These are phyloP conservation scores for Hypoxylon sp. DNA, from an alignment of 2,329 filamentous ascomycete species.

Conservation along the genomic window DNA sequence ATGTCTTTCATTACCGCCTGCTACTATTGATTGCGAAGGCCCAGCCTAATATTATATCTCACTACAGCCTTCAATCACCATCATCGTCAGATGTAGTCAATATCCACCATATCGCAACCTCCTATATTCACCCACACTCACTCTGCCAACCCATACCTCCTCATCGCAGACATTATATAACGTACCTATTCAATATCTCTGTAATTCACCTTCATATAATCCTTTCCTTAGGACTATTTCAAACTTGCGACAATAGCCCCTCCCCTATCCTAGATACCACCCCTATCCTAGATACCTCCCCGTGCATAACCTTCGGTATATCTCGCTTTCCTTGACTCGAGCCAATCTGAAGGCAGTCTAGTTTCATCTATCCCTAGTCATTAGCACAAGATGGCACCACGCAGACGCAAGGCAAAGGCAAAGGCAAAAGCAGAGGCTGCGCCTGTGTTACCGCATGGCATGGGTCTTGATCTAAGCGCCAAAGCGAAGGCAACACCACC, in stretches of 20 bases:
- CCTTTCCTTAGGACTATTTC: not conserved
- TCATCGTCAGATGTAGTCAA: not conserved
- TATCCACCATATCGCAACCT: not conserved
- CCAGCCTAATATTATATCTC: not conserved
- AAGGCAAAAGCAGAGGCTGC: slow-evolving; percentile 40
- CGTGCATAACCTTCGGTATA: not conserved
- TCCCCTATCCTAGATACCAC: not conserved
- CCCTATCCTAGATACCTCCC: not conserved
- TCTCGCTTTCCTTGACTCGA: not conserved
- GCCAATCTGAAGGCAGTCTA: not conserved
- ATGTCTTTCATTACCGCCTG: not conserved
- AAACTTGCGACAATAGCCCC: not conserved
- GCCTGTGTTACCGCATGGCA: slow-evolving; percentile 49
- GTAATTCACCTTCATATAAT: not conserved
- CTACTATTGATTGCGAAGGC: not conserved
- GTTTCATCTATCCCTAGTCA: not conserved
- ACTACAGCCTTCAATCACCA: not conserved
- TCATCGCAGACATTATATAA: not conserved
- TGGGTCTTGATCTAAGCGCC: slow-evolving; percentile 38
- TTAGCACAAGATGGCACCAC: slow-evolving; percentile 34
- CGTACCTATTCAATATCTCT: not conserved
- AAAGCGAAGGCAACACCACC: not conserved
- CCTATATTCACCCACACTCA: not conserved
- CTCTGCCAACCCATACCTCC: not conserved
- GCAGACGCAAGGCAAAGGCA: slow-evolving; percentile 39